Conservation (phyloP, 805 yeast genomes). For the Alloascoidea hylecoeti region DNA sequence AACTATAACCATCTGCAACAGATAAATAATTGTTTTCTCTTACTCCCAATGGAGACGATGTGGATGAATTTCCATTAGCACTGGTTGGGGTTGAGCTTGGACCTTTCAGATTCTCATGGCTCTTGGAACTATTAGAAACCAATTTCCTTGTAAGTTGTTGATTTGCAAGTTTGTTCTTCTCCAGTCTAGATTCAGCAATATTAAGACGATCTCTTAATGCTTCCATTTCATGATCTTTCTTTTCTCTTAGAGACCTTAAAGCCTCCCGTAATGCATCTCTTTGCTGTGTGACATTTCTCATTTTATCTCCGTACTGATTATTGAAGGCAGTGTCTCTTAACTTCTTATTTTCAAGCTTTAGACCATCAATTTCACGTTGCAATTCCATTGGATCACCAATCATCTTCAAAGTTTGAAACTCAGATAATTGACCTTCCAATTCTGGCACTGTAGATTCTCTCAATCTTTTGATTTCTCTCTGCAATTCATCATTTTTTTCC, state of each 20-base stretch:
- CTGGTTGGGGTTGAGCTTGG: no score
- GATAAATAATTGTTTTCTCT: no score
- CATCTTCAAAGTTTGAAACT: constrained; percentile 12
- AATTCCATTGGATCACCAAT: constrained; percentile 15
- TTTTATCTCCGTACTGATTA: constrained; percentile 19
- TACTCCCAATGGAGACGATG: no score
- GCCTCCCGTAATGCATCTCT: constrained; percentile 23
- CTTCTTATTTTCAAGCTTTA: constrained; percentile 17
- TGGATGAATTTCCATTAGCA: no score
- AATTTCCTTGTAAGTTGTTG: background rate
- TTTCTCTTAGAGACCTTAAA: constrained; percentile 21
- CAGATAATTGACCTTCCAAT: constrained; percentile 10
- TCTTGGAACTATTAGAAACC: background rate
- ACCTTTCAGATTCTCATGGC: no score
- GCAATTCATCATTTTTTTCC: constrained; percentile 13
- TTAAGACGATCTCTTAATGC: background rate
- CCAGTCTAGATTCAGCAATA: constrained; percentile 1
- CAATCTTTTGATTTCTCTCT: constrained; percentile 10
- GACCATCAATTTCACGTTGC: constrained; percentile 14
- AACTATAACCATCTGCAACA: no score
- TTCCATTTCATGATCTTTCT: constrained; percentile 20
- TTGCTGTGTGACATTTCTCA: constrained; percentile 18
- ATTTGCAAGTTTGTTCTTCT: background rate
- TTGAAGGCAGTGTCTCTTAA: constrained; percentile 15
- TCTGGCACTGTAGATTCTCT: constrained; percentile 12